These are phyloP conservation scores for Cryptococcus sp. DNA, from an alignment of 1,284 basidiomycete genomes.

Conservation along the genomic window DNA sequence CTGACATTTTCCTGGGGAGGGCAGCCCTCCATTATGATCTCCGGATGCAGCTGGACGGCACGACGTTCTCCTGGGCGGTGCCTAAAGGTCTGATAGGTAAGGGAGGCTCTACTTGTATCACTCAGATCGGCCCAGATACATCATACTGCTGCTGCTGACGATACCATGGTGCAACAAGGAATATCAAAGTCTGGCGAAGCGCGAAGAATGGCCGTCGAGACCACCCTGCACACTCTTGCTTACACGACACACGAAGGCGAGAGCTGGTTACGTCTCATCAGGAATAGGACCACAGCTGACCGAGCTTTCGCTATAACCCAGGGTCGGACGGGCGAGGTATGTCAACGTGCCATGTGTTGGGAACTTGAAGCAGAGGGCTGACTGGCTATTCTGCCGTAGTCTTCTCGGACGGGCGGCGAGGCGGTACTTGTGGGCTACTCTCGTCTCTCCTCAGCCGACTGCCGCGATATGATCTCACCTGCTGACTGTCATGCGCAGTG, in stretches of 20 bases:
- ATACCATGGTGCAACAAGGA: slow-evolving; percentile 13
- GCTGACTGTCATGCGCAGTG: slow-evolving; percentile 15
- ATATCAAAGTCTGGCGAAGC: slow-evolving; percentile 30
- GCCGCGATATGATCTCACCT: background rate
- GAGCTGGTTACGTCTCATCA: background rate
- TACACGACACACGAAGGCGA: slow-evolving; percentile 35
- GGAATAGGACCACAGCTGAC: too few species aligned
- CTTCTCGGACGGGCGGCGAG: slow-evolving; percentile 22
- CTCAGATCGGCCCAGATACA: too few species aligned
- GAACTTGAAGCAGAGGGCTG: background rate
- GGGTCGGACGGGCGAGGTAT: slow-evolving; percentile 25
- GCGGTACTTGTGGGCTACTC: slow-evolving; percentile 29
- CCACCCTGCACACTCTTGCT: slow-evolving; percentile 35
- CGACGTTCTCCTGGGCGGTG: slow-evolving; percentile 38
- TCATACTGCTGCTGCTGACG: background rate
- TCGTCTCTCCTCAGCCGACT: too few species aligned
- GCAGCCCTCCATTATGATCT: slow-evolving; percentile 44
- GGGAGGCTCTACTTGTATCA: background rate
- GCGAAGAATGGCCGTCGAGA: slow-evolving; percentile 36
- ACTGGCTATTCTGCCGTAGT: slow-evolving; percentile 9
- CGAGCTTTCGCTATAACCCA: too few species aligned
- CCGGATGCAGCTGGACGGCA: slow-evolving; percentile 34
- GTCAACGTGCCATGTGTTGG: slow-evolving; percentile 2
- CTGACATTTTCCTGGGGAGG: background rate
- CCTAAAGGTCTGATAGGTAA: slow-evolving; percentile 38